Evolutionary conservation across 2,329 filamentous ascomycete genomes (phyloP).

Genomic region (Fusarium sambucinum): DNA sequence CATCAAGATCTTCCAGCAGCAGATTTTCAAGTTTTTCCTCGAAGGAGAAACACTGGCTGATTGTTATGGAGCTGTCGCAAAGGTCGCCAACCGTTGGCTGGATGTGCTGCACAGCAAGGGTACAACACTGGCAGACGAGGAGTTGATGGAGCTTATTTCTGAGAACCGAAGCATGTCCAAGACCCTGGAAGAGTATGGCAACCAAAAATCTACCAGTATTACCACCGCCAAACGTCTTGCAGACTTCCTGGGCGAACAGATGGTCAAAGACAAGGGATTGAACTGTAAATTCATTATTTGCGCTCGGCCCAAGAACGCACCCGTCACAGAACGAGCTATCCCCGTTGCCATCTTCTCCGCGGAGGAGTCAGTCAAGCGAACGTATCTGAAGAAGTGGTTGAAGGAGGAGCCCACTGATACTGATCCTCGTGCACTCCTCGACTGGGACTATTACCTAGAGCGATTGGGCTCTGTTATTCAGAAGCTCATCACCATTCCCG

Average conservation of each 20-base stretch:
- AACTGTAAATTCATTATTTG: slow-evolving; percentile 99
- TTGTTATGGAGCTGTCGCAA: slow-evolving; percentile 91
- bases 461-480: slow-evolving; percentile 97
- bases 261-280: slow-evolving; percentile 98
- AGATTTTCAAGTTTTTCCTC: slow-evolving; percentile 99
- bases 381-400: slow-evolving; percentile 94
- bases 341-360: slow-evolving; percentile 98
- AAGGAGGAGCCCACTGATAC: slow-evolving; percentile 92
- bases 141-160: slow-evolving; percentile 99
- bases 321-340: slow-evolving; percentile 93
- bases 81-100: slow-evolving; percentile 95
- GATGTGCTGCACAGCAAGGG: slow-evolving; percentile 94
- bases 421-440: slow-evolving; percentile 88
- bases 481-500: slow-evolving; percentile 98
- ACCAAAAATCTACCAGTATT: slow-evolving; percentile 98
- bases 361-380: slow-evolving; percentile 86
- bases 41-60: slow-evolving; percentile 89
- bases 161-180: slow-evolving; percentile 99
- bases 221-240: slow-evolving; percentile 95
- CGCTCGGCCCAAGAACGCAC: slow-evolving; percentile 83
- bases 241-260: slow-evolving; percentile 96
- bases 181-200: slow-evolving; percentile 94
- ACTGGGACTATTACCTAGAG: slow-evolving; percentile 98
- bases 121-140: slow-evolving; percentile 90
- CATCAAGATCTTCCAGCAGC: slow-evolving; percentile 99